Evolutionary conservation across 768 basidiomycete genomes (phyloP).

Genomic region (Suillus americanus): DNA sequence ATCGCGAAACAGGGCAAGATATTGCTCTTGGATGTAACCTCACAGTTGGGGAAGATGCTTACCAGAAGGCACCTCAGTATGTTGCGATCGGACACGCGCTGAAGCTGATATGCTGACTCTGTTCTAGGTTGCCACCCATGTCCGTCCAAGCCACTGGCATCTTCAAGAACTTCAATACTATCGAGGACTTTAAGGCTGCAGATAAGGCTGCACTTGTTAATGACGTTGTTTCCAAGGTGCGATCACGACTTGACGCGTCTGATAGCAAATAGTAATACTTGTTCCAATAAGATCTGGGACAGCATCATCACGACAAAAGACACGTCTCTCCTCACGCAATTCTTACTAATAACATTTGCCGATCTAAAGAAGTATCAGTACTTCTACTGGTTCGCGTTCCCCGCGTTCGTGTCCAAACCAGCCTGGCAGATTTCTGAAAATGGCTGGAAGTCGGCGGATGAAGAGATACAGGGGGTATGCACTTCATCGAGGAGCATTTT

Average conservation of each 20-base stretch:
- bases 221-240: conserved; percentile 63
- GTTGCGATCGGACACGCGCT: conserved; percentile 17
- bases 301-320: conserved; percentile 52
- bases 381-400: conserved; percentile 98
- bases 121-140: conserved; percentile 43
- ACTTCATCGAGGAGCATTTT: background rate
- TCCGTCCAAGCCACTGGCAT: conserved; percentile 58
- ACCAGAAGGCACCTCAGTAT: conserved; percentile 50
- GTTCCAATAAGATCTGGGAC: conserved; percentile 62
- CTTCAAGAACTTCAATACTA: conserved; percentile 95
- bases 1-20: conserved; percentile 73
- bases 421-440: conserved; percentile 77
- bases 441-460: conserved; percentile 56
- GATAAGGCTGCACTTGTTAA: conserved; percentile 90
- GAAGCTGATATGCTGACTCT: background rate
- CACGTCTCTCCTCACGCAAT: conserved; percentile 62
- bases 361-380: conserved; percentile 99
- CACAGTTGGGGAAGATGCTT: conserved; percentile 63
- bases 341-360: conserved; percentile 90
- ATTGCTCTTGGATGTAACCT: conserved; percentile 73
- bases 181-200: conserved; percentile 91
- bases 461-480: conserved; percentile 34
- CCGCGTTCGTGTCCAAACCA: conserved; percentile 86
- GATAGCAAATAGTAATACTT: conserved; percentile 1
- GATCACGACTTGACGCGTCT: conserved; percentile 7